Evolutionary conservation across 352 stramenopile genomes (phyloP), one percentile per base, ranked within the genome.

Genomic region (Phytophthora citrophthora): DNA sequence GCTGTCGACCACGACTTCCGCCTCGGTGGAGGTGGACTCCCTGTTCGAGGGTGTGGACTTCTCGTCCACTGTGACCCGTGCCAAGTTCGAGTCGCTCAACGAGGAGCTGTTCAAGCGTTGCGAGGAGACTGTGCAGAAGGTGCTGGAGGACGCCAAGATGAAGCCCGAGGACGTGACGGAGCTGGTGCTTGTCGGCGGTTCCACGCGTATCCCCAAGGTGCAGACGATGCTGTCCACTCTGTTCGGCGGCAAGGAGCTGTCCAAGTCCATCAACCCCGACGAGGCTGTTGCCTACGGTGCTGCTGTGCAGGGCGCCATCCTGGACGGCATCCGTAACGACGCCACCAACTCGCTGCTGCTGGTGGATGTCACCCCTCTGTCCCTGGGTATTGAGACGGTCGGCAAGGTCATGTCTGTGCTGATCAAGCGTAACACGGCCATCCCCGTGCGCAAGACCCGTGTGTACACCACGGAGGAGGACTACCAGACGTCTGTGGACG

Each of bases 21-120:
- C 94, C 11, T 92, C 95, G 61, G 95, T 98, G 72, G 93, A 98
- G 74, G 97, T 98, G 54, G 95, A 98, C 77, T 96, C 87, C 24
- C 87, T 98, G 15, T 98, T 97, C 62, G 95, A 98, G 59, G 94
- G 95, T 48, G 94, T 98, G 18, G 95, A 98, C 74, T 98, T 98
- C 80, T 96, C 91, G 75, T 90, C 90, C 7, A 96, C 86, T 9
- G 95, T 99, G 47, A 98, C 93, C 39, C 89, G 95, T 64, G 90
- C 92, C 18, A 83, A 95, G 61, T 98, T 98, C 68, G 95, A 98
- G 75, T 93, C 96, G 58, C 68, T 97, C 6, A 86, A 86, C 69
- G 80, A 89, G 61, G 80, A 89, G 60, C 75, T 81, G 20, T 96
- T 97, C 72, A 89, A 94, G 67, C 72, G 75, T 50, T 94, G 83